These are phyloP conservation scores for Boletus vermiculosoides DNA, from an alignment of 768 basidiomycete genomes.

Conservation along the genomic window DNA sequence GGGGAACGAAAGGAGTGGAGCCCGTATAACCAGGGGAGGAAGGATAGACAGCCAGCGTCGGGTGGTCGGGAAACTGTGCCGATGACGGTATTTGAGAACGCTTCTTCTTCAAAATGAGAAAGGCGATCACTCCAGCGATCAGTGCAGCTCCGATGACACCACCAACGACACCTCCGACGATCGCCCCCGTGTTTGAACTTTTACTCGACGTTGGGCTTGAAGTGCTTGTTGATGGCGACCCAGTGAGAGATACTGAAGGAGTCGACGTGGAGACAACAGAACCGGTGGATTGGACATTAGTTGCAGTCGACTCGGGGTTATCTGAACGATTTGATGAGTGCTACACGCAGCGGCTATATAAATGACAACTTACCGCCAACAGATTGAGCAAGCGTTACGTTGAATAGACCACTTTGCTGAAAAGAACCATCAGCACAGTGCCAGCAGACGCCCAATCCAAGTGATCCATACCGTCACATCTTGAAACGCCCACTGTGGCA, in stretches of 20 bases:
- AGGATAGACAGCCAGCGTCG: neutral
- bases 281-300: constrained; percentile 32
- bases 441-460: neutral
- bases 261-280: constrained; percentile 10
- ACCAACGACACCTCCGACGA: constrained; percentile 63
- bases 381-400: constrained; percentile 38
- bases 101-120: constrained; percentile 35
- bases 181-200: constrained; percentile 47
- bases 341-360: neutral
- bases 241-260: constrained; percentile 16
- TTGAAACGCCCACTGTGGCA: constrained; percentile 65
- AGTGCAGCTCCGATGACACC: constrained; percentile 54
- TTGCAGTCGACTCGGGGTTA: constrained; percentile 43
- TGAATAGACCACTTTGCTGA: constrained; percentile 40
- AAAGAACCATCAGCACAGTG: constrained; percentile 4
- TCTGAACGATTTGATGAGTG: constrained; percentile 26
- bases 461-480: constrained; percentile 44
- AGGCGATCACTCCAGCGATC: constrained; percentile 39
- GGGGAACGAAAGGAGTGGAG: constrained; percentile 10
- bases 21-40: constrained; percentile 7
- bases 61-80: constrained; percentile 5
- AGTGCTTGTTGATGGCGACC: constrained; percentile 8
- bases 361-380: constrained; percentile 21
- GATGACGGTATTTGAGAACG: constrained; percentile 25
- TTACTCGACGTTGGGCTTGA: constrained; percentile 6